These are phyloP conservation scores for Sonneratia caseolaris DNA, from an alignment of 345 rosid genomes.

Conservation along the genomic window DNA sequence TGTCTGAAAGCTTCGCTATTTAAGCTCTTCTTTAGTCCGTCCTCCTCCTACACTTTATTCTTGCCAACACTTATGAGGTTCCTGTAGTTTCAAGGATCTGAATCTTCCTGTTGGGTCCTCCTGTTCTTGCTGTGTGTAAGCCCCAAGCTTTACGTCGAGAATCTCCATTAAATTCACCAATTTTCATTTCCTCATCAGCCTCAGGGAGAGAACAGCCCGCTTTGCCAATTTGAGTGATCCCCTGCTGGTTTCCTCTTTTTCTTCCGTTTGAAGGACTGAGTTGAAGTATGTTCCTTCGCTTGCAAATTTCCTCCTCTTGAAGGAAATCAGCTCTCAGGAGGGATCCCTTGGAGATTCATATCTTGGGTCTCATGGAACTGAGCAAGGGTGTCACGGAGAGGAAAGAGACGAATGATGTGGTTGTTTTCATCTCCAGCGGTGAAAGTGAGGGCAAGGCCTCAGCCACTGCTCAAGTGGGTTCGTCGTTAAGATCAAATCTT, in stretches of 20 bases:
- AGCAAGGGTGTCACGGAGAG: background rate
- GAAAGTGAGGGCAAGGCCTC: background rate
- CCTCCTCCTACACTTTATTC: background rate
- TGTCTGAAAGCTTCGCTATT: no score
- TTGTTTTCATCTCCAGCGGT: background rate
- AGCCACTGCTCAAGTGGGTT: background rate
- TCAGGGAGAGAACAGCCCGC: background rate
- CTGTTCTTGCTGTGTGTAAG: background rate
- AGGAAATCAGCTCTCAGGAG: background rate
- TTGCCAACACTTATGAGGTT: background rate
- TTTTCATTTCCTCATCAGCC: background rate
- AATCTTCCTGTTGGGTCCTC: background rate
- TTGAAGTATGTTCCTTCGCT: background rate
- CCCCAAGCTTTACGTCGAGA: background rate
- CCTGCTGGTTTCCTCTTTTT: background rate
- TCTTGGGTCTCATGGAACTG: background rate
- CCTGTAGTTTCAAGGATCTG: background rate
- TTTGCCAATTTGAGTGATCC: background rate
- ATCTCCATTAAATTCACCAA: background rate
- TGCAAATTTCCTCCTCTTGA: background rate
- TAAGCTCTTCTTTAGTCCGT: no score
- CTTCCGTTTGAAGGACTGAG: background rate
- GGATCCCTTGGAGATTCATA: background rate
- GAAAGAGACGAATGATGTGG: slow-evolving; percentile 4
- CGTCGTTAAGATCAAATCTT: background rate